Conservation (phyloP, 257 asterid genomes). For the Fraxinus anomala region DNA sequence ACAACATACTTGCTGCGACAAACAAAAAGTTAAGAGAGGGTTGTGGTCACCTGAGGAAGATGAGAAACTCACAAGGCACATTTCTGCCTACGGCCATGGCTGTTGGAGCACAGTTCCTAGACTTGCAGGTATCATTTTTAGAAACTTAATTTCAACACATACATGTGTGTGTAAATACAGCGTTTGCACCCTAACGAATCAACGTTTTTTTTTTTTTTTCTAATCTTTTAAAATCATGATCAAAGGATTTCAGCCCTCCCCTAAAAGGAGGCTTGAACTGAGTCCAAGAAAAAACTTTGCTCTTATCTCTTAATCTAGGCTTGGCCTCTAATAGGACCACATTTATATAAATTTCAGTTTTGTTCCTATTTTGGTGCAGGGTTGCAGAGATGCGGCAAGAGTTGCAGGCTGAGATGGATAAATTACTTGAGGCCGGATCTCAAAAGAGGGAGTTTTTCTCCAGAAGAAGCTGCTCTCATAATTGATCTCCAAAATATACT, state of each 20-base stretch:
- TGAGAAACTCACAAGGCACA: constrained; percentile 45
- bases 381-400: constrained; percentile 55
- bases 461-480: constrained; percentile 46
- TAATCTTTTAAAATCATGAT: too few relatives aligned
- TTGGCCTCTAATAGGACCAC: background rate
- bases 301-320: constrained; percentile 20
- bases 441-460: constrained; percentile 50
- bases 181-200: too few relatives aligned
- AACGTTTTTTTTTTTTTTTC: too few relatives aligned
- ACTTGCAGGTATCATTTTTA: constrained; percentile 37
- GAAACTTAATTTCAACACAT: background rate
- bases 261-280: too few relatives aligned
- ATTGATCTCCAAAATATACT: constrained; percentile 50
- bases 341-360: background rate
- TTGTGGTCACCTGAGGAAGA: constrained; percentile 35
- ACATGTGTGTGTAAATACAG: too few relatives aligned
- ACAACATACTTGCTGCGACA: constrained; percentile 48
- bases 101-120: constrained; percentile 53
- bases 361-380: constrained; percentile 25
- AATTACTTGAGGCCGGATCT: constrained; percentile 55
- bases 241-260: too few relatives aligned
- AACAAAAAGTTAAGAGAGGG: constrained; percentile 53
- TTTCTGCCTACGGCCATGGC: constrained; percentile 45
- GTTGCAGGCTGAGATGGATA: constrained; percentile 58
- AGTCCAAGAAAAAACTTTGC: too few relatives aligned